Base-by-base conservation (phyloP, 352 stramenopile genomes). In the Globisporangium rhizosaccharum region DNA sequence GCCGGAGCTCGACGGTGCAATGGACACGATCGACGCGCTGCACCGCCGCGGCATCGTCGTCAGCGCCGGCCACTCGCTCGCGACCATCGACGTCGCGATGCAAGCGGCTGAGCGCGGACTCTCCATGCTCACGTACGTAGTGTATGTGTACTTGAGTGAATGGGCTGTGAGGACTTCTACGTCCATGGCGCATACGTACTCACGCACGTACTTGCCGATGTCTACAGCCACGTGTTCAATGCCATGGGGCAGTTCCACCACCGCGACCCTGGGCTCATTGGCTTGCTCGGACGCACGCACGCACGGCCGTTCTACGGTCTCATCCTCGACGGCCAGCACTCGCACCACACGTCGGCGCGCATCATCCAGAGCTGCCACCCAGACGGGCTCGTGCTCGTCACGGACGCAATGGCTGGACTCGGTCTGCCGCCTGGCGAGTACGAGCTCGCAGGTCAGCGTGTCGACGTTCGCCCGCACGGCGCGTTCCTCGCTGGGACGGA, bases 201-300 rank as follows among this genome's bases (percentile, higher is more conserved):
- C 44, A 15, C 18, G 1, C 44, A 11, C 44, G 15, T n/a, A 26
- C 18, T 3, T 18, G 8, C 5, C 23, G 37, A 5, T 47, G 11
- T 15, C 37, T 30, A 30, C 48, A 85, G 75, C 8, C 88, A 97
- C 66, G 61, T 97, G 18, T 97, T 94, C 71, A 97, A 97, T 61
- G 90, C 90, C 9, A 97, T 97, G 90, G 79, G 71, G 23, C 73
- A 82, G 6, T 97, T 97, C 72, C 89, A 97, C 59, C 90, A 97
- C 62, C 82, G 89, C 28, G 79, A 96, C 46, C 90, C 90, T 8
- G 90, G 89, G 3, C 78, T 97, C 54, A 83, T 96, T 14, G 90
- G 90, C 1, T 66, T 97, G 25, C 72, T 96, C 11, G 88, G 87
- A 1, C 65, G 70, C 9, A 76, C 59, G 1, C 66, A 75, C 17